Evolutionary conservation across 2,329 filamentous ascomycete genomes (phyloP), one percentile per base, ranked within the genome.

Genomic region (Leptoxyphium fumago): DNA sequence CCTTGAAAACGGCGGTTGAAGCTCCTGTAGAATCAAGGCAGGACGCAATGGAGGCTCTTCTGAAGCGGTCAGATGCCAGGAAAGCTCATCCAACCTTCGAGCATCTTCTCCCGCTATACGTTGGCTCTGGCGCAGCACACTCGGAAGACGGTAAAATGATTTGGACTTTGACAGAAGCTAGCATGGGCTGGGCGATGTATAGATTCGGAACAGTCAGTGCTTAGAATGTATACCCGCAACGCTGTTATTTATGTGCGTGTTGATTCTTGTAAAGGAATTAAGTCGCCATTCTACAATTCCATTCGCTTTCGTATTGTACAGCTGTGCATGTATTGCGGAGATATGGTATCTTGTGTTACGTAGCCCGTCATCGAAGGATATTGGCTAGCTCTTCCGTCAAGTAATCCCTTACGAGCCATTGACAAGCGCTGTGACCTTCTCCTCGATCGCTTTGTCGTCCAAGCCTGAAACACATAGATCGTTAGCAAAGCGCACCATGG

Each of bases 381-480:
- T 4, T 26, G 21, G 21, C 21, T 7, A 26, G 21, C 21, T 26
- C 21, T 3, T 26, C 21, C 21, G 3, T 26, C 21, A 3, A 26
- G 21, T 4, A 26, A 26, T 26, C 7, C 15, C 9, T 36, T 36
- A 36, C 15, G 32, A 36, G 13, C 32, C 32, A 15, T 36, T 36
- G 32, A 82, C 78, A 49, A 84, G 62, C 42, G 69, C 67, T 45
- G 77, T 74, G 52, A 84, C 71, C 62, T 74, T 77, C 51, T 76
- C 73, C 64, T 84, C 80, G 50, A 85, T 83, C 54, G 78, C 73
- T 63, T 82, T 75, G 61, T 82, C 78, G 54, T 79, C 74, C 56
- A 84, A 64, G 49, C 78, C 78, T 80, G 50, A 26, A 29, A 11
- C 26, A 29, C 13, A 13, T 13, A 5, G 15, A 5, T 13, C 11